phyloP scores from a whole-genome alignment of 1,139 yeast species.

The Hyphopichia buzzinii region DNA sequence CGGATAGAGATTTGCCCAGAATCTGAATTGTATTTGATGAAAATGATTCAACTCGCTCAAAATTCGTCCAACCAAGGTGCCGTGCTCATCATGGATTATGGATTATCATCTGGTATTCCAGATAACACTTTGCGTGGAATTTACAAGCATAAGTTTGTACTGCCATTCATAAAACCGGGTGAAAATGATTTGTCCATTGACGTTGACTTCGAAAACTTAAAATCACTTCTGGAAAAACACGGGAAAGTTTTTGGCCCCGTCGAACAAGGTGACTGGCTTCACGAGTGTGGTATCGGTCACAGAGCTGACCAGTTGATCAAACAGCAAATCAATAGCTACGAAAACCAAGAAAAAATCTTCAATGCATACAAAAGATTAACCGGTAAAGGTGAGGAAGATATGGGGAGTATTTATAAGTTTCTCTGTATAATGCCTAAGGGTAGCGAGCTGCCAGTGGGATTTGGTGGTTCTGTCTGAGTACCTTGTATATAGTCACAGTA shows the following conservation, averaged over 20 bases:
- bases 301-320: conserved; percentile 57
- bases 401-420: conserved; percentile 80
- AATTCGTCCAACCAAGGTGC: conserved; percentile 50
- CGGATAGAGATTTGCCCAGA: conserved; percentile 77
- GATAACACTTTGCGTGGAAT: conserved; percentile 73
- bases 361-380: conserved; percentile 64
- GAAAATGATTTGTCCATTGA: conserved; percentile 80
- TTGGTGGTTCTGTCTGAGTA: conserved; percentile 15
- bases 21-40: conserved; percentile 52
- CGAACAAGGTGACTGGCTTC: conserved; percentile 80
- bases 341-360: conserved; percentile 46
- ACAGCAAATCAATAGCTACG: conserved; percentile 25
- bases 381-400: conserved; percentile 56
- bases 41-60: conserved; percentile 43
- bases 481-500: background rate
- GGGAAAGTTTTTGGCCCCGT: conserved; percentile 53
- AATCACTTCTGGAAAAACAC: conserved; percentile 16
- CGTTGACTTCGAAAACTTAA: conserved; percentile 70
- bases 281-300: conserved; percentile 72
- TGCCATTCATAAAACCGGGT: conserved; percentile 77
- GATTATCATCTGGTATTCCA: conserved; percentile 52
- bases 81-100: conserved; percentile 76
- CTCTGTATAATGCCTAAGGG: conserved; percentile 58
- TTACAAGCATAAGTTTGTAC: conserved; percentile 67
- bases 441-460: conserved; percentile 36